Percentiles rank a stretch among this genome's conserved stretches.
phyloP scores from a whole-genome alignment of 805 yeast species.

The Cyberlindnera americana region DNA sequence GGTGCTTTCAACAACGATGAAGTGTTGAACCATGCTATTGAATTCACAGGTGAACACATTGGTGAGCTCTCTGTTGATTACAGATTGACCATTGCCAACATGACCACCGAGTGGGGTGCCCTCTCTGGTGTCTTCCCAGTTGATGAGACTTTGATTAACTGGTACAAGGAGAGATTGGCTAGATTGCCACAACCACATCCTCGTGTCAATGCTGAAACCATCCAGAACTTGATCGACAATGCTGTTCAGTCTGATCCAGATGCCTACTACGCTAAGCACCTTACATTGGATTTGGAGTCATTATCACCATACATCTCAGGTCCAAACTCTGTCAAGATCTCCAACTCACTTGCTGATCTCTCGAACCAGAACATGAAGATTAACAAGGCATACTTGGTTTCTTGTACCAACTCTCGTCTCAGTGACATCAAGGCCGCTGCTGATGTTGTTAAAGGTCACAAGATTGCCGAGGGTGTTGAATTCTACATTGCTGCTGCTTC shows the following conservation, averaged over 20 bases:
- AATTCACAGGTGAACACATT: constrained; percentile 83
- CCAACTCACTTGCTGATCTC: constrained; percentile 72
- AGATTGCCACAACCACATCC: constrained; percentile 72
- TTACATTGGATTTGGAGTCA: constrained; percentile 74
- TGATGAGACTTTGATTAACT: constrained; percentile 69
- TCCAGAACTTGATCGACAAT: constrained; percentile 48
- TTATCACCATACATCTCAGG: constrained; percentile 91
- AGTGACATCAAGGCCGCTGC: constrained; percentile 96
- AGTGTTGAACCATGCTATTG: constrained; percentile 90
- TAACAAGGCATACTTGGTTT: constrained; percentile 94
- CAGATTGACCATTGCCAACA: constrained; percentile 89
- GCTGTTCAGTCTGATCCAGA: constrained; percentile 56
- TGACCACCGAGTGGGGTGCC: constrained; percentile 99
- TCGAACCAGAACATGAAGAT: constrained; percentile 70
- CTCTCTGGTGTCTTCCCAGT: constrained; percentile 97
- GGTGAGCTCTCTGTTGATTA: constrained; percentile 70
- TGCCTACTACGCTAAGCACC: constrained; percentile 85
- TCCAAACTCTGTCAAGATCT: constrained; percentile 94
- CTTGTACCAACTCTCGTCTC: constrained; percentile 94
- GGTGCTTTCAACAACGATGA: constrained; percentile 91
- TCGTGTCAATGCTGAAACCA: constrained; percentile 63
- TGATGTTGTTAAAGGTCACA: constrained; percentile 68
- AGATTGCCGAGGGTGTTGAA: constrained; percentile 86
- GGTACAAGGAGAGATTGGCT: constrained; percentile 65
- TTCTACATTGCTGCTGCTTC: constrained; percentile 98